Conservation (phyloP, 2,329 filamentous ascomycete species). For the Sporothrix brunneoviolacea region DNA sequence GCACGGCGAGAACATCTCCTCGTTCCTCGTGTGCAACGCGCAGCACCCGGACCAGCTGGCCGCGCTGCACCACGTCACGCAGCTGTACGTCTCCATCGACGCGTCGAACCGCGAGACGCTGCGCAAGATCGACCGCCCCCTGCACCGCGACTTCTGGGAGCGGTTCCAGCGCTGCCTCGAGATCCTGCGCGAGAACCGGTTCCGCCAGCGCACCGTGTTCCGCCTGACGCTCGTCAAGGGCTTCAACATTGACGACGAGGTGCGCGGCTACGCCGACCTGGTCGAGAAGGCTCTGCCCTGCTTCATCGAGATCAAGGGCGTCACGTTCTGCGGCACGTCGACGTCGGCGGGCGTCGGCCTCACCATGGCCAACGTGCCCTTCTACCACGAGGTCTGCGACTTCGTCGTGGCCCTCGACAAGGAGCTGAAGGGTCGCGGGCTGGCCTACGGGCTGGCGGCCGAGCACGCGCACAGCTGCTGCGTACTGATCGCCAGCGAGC, state of each 20-base stretch:
- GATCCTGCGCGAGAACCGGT: constrained; percentile 75
- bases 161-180: constrained; percentile 86
- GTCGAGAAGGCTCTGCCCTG: constrained; percentile 81
- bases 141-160: constrained; percentile 97
- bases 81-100: constrained; percentile 94
- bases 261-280: constrained; percentile 79
- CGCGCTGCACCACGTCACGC: constrained; percentile 76
- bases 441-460: constrained; percentile 84
- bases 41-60: constrained; percentile 91
- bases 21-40: constrained; percentile 93
- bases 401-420: constrained; percentile 72
- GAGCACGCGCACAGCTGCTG: constrained; percentile 96
- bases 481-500: constrained; percentile 72
- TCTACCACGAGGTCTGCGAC: constrained; percentile 80
- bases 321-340: constrained; percentile 91
- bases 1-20: constrained; percentile 80
- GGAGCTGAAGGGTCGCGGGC: constrained; percentile 60
- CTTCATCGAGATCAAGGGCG: constrained; percentile 93
- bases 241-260: constrained; percentile 95
- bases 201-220: constrained; percentile 87
- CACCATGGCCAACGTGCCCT: constrained; percentile 96
- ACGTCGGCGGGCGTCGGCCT: constrained; percentile 78
- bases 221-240: constrained; percentile 93
- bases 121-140: constrained; percentile 79
- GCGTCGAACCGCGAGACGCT: constrained; percentile 85